Evolutionary conservation across 2,329 filamentous ascomycete genomes (phyloP), one percentile per base, ranked within the genome.

Genomic region (Mollisiaceae sp.): DNA sequence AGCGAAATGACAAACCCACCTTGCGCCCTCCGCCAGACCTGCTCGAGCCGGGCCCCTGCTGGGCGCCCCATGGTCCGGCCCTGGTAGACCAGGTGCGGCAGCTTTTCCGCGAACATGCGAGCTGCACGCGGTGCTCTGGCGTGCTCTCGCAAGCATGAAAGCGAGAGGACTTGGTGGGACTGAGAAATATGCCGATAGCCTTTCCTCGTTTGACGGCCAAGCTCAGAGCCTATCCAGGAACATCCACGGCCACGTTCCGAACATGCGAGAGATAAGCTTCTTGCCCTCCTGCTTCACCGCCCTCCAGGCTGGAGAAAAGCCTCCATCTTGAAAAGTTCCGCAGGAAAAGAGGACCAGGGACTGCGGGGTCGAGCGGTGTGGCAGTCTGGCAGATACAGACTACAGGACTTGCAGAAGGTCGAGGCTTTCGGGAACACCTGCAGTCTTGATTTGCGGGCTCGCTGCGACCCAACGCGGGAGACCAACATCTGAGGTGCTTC

Each of bases 1-100:
- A 6, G 36, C 32, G 60, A 62, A 62, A 62, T 63, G 52, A 63
- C 61, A 63, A 63, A 63, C 61, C 61, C 52, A 62, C 52, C 6
- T 27, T 22, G 8, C 35, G 38, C 22, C 57, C 57, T 32, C 39
- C 32, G 22, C 20, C 12, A 24, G 32, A n/a, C n/a, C n/a, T n/a
- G n/a, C 55, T 35, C 55, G n/a, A 27, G 50, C 50, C 8, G 4
- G 6, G 12, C 20, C 15, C 24, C 18, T 15, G 15, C 15, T 22
- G n/a, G n/a, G n/a, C 36, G 2, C 55, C 27, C 36, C 20, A 36
- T 15, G 38, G 38, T 32, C 41, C n/a, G 41, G 41, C 5, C 41
- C n/a, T 43, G 41, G 20, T 20, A 4, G 45, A 22, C 12, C 15
- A 32, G n/a, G 22, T 47, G 61, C 61, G 61, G 61, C 4, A 27